phyloP scores from a whole-genome alignment of 2,329 filamentous ascomycete species.

The Aspergillus phoenicis region DNA sequence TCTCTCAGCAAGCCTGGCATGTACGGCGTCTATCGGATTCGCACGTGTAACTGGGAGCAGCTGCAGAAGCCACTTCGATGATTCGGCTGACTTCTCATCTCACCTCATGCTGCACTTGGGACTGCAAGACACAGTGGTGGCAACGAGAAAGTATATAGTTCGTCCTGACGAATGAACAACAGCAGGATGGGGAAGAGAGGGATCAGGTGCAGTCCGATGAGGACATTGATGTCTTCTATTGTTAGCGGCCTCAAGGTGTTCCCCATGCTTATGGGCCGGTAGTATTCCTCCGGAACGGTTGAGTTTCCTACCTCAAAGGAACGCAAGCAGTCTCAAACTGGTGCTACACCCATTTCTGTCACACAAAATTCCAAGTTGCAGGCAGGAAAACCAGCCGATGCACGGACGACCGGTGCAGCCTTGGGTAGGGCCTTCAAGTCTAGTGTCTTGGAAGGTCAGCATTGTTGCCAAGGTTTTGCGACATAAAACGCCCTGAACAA shows the following conservation, averaged over 20 bases:
- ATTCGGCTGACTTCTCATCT: conserved; percentile 65
- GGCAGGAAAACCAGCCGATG: conserved; percentile 35
- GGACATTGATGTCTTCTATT: no score
- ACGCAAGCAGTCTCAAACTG: conserved; percentile 55
- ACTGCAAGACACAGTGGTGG: no score
- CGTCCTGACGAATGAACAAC: no score
- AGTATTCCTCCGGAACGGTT: conserved; percentile 60
- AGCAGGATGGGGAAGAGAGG: no score
- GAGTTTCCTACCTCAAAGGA: conserved; percentile 60
- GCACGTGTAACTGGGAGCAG: conserved; percentile 66
- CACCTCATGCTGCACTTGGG: conserved; percentile 37
- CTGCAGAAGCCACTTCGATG: conserved; percentile 58
- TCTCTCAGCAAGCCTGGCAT: conserved; percentile 53
- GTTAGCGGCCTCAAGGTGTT: conserved; percentile 42
- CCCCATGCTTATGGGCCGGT: conserved; percentile 57
- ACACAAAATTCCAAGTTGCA: conserved; percentile 34
- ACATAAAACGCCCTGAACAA: conserved; percentile 57
- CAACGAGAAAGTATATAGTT: no score
- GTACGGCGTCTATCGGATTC: conserved; percentile 46
- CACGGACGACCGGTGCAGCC: conserved; percentile 40
- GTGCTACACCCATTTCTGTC: conserved; percentile 29
- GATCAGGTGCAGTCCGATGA: no score
- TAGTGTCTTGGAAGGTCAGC: conserved; percentile 54
- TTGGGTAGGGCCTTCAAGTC: conserved; percentile 56
- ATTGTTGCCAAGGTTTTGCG: conserved; percentile 57